A percentile compares a stretch with the other conserved stretches of the same genome.
These are phyloP conservation scores for Lactarius indigo DNA, from an alignment of 768 basidiomycete genomes.

Conservation along the genomic window DNA sequence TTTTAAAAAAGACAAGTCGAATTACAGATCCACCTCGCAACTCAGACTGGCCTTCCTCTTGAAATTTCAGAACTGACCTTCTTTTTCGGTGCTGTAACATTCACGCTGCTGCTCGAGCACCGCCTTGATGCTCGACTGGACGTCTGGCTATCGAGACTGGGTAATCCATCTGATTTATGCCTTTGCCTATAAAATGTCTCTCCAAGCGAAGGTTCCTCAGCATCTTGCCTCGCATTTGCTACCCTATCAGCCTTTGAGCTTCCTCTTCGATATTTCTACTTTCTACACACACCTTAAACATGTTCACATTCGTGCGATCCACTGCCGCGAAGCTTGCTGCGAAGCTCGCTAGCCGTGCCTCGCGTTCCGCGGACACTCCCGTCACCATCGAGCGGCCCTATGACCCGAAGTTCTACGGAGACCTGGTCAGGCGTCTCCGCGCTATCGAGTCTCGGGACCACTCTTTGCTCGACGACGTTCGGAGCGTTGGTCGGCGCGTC, in stretches of 20 bases:
- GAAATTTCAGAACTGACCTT: neutral
- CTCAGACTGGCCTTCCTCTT: neutral
- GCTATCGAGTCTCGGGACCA: neutral
- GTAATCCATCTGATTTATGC: neutral
- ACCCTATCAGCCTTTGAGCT: neutral
- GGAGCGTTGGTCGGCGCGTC: neutral
- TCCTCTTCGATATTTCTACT: neutral
- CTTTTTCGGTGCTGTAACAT: neutral
- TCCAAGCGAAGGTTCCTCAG: neutral
- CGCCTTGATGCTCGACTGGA: neutral
- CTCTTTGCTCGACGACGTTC: neutral
- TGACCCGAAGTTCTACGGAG: neutral
- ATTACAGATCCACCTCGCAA: neutral
- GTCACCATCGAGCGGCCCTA: neutral
- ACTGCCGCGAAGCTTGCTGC: neutral
- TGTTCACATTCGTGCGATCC: conserved; percentile 14
- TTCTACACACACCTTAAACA: neutral
- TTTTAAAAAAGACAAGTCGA: neutral
- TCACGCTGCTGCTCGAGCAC: too few species aligned
- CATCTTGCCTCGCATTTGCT: neutral
- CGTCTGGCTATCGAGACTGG: neutral
- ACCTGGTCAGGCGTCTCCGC: neutral
- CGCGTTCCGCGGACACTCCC: neutral
- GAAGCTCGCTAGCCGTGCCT: neutral
- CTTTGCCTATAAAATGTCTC: neutral